phyloP scores from a whole-genome alignment of 1,139 yeast species.

The Pichia inconspicua region DNA sequence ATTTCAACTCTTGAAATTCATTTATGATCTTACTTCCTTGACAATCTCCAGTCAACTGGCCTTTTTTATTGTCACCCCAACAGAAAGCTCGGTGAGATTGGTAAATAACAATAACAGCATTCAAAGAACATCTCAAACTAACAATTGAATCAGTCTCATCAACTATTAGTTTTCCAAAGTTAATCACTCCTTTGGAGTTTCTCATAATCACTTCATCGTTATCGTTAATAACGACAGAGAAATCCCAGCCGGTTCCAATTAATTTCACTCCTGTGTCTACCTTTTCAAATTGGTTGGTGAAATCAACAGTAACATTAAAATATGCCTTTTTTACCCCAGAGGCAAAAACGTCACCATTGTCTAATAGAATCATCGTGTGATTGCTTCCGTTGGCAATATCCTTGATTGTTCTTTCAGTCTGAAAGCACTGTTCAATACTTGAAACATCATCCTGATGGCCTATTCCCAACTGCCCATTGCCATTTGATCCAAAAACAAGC shows the following conservation, averaged over 20 bases:
- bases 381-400: slow-evolving; percentile 76
- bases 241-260: slow-evolving; percentile 76
- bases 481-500: slow-evolving; percentile 76
- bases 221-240: slow-evolving; percentile 27
- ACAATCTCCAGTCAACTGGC: slow-evolving; percentile 44
- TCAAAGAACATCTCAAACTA: slow-evolving; percentile 36
- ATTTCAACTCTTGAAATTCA: slow-evolving; percentile 24
- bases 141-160: not conserved
- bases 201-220: not conserved
- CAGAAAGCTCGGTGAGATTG: slow-evolving; percentile 45
- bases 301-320: not conserved
- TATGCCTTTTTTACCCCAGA: slow-evolving; percentile 36
- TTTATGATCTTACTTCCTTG: slow-evolving; percentile 8
- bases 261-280: slow-evolving; percentile 28
- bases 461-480: slow-evolving; percentile 66
- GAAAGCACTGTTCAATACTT: slow-evolving; percentile 24
- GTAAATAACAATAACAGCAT: slow-evolving; percentile 41
- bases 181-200: not conserved
- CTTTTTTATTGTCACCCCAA: slow-evolving; percentile 79
- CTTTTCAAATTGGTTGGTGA: not conserved
- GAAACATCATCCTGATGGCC: slow-evolving; percentile 46
- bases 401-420: slow-evolving; percentile 24
- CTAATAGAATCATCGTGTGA: slow-evolving; percentile 60
- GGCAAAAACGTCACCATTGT: slow-evolving; percentile 45
- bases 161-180: not conserved